Evolutionary conservation across 2,329 filamentous ascomycete species (phyloP), one percentile per base, ranked within the genome.

Genomic region (Botrytis squamosa): DNA sequence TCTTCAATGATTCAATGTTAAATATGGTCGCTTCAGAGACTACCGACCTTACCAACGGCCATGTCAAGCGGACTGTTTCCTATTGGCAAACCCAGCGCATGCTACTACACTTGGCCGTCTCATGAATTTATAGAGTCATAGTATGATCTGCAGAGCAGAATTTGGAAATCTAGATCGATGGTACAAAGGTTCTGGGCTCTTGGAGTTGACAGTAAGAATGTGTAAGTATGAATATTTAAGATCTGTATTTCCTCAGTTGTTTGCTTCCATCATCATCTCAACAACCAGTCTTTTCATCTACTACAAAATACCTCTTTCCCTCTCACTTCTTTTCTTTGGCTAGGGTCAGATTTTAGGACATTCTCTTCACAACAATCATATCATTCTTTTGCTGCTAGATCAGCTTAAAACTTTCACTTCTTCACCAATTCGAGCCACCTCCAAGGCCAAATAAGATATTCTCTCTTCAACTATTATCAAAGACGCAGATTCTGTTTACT

Each of bases 91-190:
- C 67, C 63, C 78, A 81, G 80, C 80, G 80, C 69, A 71, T 79
- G 76, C 75, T 76, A 79, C 74, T 38, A 80, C 79, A 76, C 57
- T 71, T 74, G 65, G 68, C 68, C 78, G 80, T 80, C 78, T 80
- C 80, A 80, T 77, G 73, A 78, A 80, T 78, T 78, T 77, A 78
- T 80, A 80, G 79, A 80, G 75, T 78, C 77, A 77, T 72, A 40
- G 25, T 22, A 33, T 57, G 49, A 38, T 73, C 7, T 69, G 62
- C 71, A 66, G n/a, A 46, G 52, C 59, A 71, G 38, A 18, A 75
- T 72, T n/a, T 73, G 52, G 55, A n/a, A 67, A 57, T 75, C 29
- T 46, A 46, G 62, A 72, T 75, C 68, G 75, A 46, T 71, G 57
- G 44, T n/a, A 33, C 40, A 52, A 55, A 40, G 14, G 60, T 46